Evolutionary conservation across 495 filamentous ascomycete genomes (phyloP), one percentile per base, ranked within the genome.

Genomic region (Xylaria nigripes): DNA sequence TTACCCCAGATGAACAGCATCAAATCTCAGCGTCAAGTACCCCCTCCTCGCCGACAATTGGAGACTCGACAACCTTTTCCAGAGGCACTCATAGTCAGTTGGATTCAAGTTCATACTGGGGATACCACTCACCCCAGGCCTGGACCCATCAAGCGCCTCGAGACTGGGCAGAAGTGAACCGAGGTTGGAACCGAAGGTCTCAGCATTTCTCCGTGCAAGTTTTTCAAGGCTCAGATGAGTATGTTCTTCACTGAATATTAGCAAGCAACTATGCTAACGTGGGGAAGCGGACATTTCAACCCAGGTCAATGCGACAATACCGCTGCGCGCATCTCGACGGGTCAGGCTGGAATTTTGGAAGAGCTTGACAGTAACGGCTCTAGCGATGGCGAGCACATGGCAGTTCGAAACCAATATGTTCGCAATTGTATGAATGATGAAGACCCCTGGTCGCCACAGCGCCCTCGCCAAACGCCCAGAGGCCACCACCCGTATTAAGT

Each of bases 161-260:
- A 32, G 16, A 13, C 9, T 36, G 29, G 41, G 22, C 15, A 23
- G 38, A 32, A 12, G 18, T 16, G 1, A 8, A 30, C 24, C n/a
- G n/a, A 12, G 23, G 2, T n/a, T 12, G n/a, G n/a, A n/a, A n/a
- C 12, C 3, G 27, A 29, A 29, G 27, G 9, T 9, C 9, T 29
- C 4, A 9, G 27, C 51, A 43, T 13, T 16, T 19, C 9, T 53
- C 51, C 25, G 46, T 29, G 30, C 15, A 22, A 22, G 51, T 27
- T 9, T n/a, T 21, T 30, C 51, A 54, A 9, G 51, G 51, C 16
- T 54, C 51, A 12, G 30, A 21, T 7, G 51, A 6, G 51, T 54
- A 54, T 15, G 43, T 41, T 47, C 1, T 27, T 21, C 19, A 8
- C 9, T 7, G 21, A 22, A 1, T 22, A 45, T 40, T 1, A 19